A percentile compares a stretch with the other conserved stretches of the same genome.
Evolutionary conservation across 2,329 filamentous ascomycete genomes (phyloP).

Genomic region (Exserohilum turcica): DNA sequence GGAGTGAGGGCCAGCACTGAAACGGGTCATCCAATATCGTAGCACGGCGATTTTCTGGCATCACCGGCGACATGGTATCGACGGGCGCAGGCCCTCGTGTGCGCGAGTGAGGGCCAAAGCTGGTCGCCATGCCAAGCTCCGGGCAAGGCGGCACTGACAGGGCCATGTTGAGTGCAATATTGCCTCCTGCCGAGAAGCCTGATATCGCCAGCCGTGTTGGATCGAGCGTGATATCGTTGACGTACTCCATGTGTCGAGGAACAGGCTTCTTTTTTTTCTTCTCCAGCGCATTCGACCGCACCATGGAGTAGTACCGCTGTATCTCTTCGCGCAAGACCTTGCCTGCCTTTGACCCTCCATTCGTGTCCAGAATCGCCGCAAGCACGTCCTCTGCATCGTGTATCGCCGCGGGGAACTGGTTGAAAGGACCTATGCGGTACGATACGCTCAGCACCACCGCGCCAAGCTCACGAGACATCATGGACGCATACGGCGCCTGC

Average conservation of each 20-base stretch:
- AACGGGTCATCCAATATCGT: slow-evolving; percentile 40
- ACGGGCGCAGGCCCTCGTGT: slow-evolving; percentile 14
- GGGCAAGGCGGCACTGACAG: slow-evolving; percentile 43
- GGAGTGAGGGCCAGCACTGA: slow-evolving; percentile 45
- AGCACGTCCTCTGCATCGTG: slow-evolving; percentile 56
- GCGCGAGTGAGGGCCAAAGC: slow-evolving; percentile 7
- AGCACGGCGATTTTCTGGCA: slow-evolving; percentile 35
- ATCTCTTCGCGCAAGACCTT: slow-evolving; percentile 43
- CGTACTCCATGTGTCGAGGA: slow-evolving; percentile 22
- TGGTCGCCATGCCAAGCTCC: slow-evolving; percentile 24
- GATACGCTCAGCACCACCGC: slow-evolving; percentile 55
- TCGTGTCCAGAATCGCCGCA: slow-evolving; percentile 49
- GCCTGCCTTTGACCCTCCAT: slow-evolving; percentile 38
- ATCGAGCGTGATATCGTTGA: slow-evolving; percentile 45
- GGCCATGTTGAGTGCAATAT: slow-evolving; percentile 54
- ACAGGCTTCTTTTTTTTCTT: slow-evolving; percentile 25
- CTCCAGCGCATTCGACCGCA: slow-evolving; percentile 24
- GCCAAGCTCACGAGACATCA: slow-evolving; percentile 51
- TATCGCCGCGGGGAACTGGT: slow-evolving; percentile 55
- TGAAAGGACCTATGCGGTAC: slow-evolving; percentile 55
- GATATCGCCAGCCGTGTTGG: slow-evolving; percentile 49
- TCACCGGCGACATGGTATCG: slow-evolving; percentile 33
- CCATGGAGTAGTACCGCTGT: slow-evolving; percentile 40
- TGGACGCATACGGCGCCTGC: slow-evolving; percentile 55
- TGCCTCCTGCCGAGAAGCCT: slow-evolving; percentile 55